These are phyloP conservation scores for Pulveroboletus ravenelii DNA, from an alignment of 768 basidiomycete genomes.

Conservation along the genomic window DNA sequence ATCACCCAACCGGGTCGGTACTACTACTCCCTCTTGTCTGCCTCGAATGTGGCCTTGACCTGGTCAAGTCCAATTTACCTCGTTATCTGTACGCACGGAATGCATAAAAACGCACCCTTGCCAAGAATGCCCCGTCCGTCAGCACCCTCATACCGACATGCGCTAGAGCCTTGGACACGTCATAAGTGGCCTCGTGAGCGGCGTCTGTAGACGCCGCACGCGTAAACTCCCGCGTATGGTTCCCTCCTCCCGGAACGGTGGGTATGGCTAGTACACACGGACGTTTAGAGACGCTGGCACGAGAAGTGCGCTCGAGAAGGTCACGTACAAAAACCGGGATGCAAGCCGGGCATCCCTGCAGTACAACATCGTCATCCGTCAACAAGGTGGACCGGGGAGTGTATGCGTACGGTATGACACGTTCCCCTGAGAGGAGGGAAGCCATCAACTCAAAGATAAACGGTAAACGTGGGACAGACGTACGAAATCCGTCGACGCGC, in stretches of 20 bases:
- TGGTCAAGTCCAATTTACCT: slow-evolving; percentile 14
- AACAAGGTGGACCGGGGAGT: neutral
- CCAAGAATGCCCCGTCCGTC: slow-evolving; percentile 58
- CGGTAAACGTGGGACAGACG: slow-evolving; percentile 24
- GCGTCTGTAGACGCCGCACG: slow-evolving; percentile 51
- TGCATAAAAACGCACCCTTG: slow-evolving; percentile 38
- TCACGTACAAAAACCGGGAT: slow-evolving; percentile 53
- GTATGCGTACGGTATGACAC: slow-evolving; percentile 57
- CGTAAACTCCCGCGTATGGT: slow-evolving; percentile 67
- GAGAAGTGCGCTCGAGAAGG: neutral
- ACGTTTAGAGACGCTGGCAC: neutral
- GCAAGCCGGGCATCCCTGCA: slow-evolving; percentile 58
- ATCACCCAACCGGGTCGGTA: too few species aligned
- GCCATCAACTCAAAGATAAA: neutral
- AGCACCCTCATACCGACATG: slow-evolving; percentile 62
- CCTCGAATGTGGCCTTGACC: slow-evolving; percentile 47
- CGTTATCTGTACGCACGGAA: neutral
- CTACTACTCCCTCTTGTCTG: slow-evolving; percentile 27
- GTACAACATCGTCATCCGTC: neutral
- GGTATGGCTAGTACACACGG: slow-evolving; percentile 54
- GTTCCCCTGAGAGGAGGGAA: slow-evolving; percentile 34
- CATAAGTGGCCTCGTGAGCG: slow-evolving; percentile 62
- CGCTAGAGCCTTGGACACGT: slow-evolving; percentile 68
- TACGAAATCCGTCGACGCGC: slow-evolving; percentile 81
- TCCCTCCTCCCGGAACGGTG: slow-evolving; percentile 63